These are phyloP conservation scores for Fusarium anthophilum DNA, from an alignment of 2,329 filamentous ascomycete species.

Conservation along the genomic window DNA sequence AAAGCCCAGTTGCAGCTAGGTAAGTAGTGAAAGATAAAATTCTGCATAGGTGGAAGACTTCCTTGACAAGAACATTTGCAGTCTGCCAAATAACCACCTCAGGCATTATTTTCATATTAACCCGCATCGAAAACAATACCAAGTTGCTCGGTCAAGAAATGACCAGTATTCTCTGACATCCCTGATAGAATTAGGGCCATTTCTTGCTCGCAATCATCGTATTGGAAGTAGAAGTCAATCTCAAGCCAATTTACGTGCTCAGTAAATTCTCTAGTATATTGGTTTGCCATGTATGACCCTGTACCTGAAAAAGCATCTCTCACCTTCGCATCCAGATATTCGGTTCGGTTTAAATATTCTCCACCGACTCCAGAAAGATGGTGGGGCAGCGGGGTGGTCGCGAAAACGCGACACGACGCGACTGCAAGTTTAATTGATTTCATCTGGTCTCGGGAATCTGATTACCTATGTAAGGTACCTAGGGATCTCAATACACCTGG, in stretches of 20 bases:
- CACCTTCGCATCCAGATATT: too few species aligned
- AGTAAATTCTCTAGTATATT: neutral
- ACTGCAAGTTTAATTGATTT: conserved; percentile 32
- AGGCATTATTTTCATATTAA: neutral
- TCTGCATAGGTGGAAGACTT: neutral
- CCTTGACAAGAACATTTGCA: neutral
- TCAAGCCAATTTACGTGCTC: neutral
- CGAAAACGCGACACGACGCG: conserved; percentile 20
- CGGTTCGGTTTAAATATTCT: conserved; percentile 4
- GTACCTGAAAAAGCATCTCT: neutral
- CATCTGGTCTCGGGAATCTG: neutral
- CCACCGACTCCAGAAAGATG: neutral
- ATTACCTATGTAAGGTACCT: too few species aligned
- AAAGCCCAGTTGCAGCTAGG: neutral
- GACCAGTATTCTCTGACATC: neutral
- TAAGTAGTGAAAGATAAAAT: neutral
- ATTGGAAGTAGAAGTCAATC: neutral
- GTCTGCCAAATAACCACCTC: neutral
- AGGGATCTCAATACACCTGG: neutral
- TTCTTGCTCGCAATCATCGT: neutral
- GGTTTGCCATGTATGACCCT: neutral
- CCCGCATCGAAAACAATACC: neutral
- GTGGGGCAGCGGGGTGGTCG: conserved; percentile 10
- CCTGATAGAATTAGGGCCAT: neutral
- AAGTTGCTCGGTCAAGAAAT: neutral